These are phyloP conservation scores for Aplosporella prunicola DNA, from an alignment of 2,329 filamentous ascomycete genomes.

Conservation along the genomic window DNA sequence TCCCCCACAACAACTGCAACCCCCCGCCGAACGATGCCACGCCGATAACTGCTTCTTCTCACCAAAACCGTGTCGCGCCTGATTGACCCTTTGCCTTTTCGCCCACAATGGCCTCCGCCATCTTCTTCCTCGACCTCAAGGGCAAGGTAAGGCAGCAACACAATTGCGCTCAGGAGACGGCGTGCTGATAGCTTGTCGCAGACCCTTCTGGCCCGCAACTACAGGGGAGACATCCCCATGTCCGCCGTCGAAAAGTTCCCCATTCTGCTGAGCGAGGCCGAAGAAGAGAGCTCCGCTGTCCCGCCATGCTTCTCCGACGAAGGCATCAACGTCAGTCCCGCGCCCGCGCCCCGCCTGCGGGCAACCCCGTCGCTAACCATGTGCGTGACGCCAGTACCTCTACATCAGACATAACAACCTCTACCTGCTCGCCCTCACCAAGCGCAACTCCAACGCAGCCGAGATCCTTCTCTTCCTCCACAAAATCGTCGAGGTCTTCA, in stretches of 20 bases:
- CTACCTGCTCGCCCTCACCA: slow-evolving; percentile 93
- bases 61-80: background rate
- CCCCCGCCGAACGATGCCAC: slow-evolving; percentile 3
- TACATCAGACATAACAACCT: slow-evolving; percentile 99
- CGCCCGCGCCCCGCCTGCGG: background rate
- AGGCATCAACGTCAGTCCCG: slow-evolving; percentile 75
- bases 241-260: slow-evolving; percentile 98
- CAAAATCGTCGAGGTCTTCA: slow-evolving; percentile 97
- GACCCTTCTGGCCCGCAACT: slow-evolving; percentile 98
- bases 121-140: slow-evolving; percentile 99
- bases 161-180: slow-evolving; percentile 13
- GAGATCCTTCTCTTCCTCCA: slow-evolving; percentile 97
- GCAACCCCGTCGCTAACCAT: slow-evolving; percentile 1
- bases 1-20: slow-evolving; percentile 4
- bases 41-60: background rate
- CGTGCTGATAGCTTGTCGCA: slow-evolving; percentile 33
- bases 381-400: slow-evolving; percentile 58
- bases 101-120: slow-evolving; percentile 75
- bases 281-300: slow-evolving; percentile 97
- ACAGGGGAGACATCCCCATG: slow-evolving; percentile 98
- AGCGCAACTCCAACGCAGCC: slow-evolving; percentile 97
- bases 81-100: background rate
- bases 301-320: slow-evolving; percentile 97
- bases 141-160: slow-evolving; percentile 65
- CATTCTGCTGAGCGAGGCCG: slow-evolving; percentile 87